Evolutionary conservation across 352 stramenopile genomes (phyloP).

Genomic region (Globisporangium ultimum): DNA sequence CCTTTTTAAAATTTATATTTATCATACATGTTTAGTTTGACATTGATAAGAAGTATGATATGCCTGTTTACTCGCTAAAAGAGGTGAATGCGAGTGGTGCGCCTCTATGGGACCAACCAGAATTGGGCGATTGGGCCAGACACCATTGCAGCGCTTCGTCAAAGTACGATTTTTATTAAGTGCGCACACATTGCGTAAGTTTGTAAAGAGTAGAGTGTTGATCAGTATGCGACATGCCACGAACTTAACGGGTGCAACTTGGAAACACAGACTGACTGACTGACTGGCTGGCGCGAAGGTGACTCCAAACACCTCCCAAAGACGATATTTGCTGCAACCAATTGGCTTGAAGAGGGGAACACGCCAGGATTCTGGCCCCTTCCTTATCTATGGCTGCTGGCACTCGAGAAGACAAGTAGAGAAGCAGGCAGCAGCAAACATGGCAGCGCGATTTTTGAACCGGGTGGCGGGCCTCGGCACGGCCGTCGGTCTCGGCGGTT

Average conservation of each 20-base stretch:
- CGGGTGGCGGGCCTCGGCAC: constrained; percentile 51
- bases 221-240: not conserved
- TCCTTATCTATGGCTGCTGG: not conserved
- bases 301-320: not conserved
- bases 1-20: too few species aligned
- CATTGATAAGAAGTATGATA: too few species aligned
- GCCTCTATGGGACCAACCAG: not conserved
- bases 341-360: not conserved
- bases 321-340: not conserved
- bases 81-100: too few species aligned
- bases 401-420: constrained; percentile 1
- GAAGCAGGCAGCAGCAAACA: constrained; percentile 20
- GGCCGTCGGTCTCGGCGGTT: constrained; percentile 62
- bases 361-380: not conserved
- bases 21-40: too few species aligned
- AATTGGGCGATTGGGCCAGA: not conserved
- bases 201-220: not conserved
- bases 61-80: too few species aligned
- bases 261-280: not conserved
- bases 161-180: constrained; percentile 8
- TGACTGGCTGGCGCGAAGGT: not conserved
- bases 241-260: not conserved
- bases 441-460: constrained; percentile 77
- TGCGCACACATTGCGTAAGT: not conserved
- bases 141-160: constrained; percentile 12